Evolutionary conservation across 1,139 yeast species (phyloP).

Genomic region (Protomyces arabidopsidicola): DNA sequence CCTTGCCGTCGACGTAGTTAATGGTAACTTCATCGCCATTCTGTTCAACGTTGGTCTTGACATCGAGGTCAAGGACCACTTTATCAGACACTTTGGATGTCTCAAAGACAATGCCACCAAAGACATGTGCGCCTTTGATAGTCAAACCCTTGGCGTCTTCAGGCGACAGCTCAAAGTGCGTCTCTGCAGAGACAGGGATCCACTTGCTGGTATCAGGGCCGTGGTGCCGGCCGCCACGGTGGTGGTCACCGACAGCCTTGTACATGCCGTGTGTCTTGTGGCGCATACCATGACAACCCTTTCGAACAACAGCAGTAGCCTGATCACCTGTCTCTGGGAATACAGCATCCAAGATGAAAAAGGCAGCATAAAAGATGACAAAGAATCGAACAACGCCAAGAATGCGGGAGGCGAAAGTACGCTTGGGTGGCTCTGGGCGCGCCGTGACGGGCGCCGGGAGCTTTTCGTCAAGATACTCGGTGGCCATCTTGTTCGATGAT

Average conservation of each 20-base stretch:
- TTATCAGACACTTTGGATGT: slow-evolving; percentile 24
- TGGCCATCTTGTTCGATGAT: background rate
- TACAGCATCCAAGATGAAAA: background rate
- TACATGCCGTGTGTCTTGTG: background rate
- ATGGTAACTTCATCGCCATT: slow-evolving; percentile 14
- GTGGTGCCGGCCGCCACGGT: slow-evolving; percentile 9
- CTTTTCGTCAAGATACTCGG: background rate
- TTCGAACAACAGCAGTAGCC: background rate
- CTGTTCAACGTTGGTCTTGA: slow-evolving; percentile 15
- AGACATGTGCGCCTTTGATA: slow-evolving; percentile 19
- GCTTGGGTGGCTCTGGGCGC: background rate
- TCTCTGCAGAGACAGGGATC: slow-evolving; percentile 10
- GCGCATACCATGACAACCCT: background rate
- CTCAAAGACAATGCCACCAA: slow-evolving; percentile 19
- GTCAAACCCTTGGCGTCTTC: slow-evolving; percentile 16
- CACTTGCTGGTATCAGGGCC: slow-evolving; percentile 13
- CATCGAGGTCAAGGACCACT: slow-evolving; percentile 19
- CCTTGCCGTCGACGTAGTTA: slow-evolving; percentile 7
- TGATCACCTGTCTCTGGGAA: background rate
- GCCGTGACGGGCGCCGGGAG: background rate
- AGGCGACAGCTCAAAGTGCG: slow-evolving; percentile 18
- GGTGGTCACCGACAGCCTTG: background rate
- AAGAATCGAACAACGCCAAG: background rate
- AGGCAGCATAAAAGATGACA: background rate
- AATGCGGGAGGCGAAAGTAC: background rate